These are phyloP conservation scores for Chlamydomonas asymmetrica DNA, from an alignment of 139 green algal species.

Conservation along the genomic window DNA sequence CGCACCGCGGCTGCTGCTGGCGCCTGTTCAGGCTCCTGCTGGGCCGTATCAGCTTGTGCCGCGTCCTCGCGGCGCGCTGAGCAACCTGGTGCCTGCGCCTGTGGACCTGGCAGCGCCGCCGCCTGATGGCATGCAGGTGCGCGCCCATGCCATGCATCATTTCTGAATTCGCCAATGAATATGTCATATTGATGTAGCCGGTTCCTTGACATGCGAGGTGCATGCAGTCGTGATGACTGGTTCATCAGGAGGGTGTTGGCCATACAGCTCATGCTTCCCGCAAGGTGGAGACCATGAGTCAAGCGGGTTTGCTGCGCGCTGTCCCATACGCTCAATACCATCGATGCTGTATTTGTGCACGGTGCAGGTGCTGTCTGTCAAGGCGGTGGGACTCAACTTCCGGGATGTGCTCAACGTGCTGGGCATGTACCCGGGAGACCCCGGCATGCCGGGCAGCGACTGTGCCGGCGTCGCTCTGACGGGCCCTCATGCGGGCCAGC, in stretches of 20 bases:
- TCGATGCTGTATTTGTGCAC: too few species aligned
- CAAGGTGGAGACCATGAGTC: too few species aligned
- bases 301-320: too few species aligned
- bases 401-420: constrained; percentile 77
- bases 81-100: constrained; percentile 20
- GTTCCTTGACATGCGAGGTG: too few species aligned
- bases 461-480: constrained; percentile 70
- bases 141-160: neutral
- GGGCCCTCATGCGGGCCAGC: constrained; percentile 39
- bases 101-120: constrained; percentile 6
- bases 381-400: constrained; percentile 88
- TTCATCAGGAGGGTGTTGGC: too few species aligned
- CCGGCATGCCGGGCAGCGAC: constrained; percentile 76
- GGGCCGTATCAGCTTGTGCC: constrained; percentile 35
- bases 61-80: constrained; percentile 27
- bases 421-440: constrained; percentile 81
- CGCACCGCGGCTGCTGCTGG: neutral
- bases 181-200: too few species aligned
- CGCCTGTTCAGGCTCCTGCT: neutral
- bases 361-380: constrained; percentile 56
- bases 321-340: constrained; percentile 36
- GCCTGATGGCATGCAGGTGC: neutral
- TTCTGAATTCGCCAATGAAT: constrained; percentile 55
- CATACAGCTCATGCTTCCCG: too few species aligned
- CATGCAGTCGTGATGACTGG: too few species aligned